A percentile compares a stretch with the other conserved stretches of the same genome.
These are phyloP conservation scores for Globisporangium irregulare DNA, from an alignment of 352 stramenopile species.

Conservation along the genomic window DNA sequence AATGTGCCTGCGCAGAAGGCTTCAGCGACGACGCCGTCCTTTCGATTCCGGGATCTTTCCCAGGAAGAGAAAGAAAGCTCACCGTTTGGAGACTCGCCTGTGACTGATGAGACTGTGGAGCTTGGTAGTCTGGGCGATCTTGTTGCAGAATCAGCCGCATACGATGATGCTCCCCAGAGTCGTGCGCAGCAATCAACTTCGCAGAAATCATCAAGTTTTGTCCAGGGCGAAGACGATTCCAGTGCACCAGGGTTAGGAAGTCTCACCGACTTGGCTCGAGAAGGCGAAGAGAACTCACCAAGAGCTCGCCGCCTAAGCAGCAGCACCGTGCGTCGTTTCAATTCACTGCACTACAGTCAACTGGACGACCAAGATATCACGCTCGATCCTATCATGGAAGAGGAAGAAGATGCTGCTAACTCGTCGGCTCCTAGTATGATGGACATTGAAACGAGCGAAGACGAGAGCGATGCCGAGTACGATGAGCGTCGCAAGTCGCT, in stretches of 20 bases:
- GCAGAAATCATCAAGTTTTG: constrained; percentile 6
- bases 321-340: constrained; percentile 13
- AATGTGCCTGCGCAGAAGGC: not conserved
- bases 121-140: constrained; percentile 58
- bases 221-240: constrained; percentile 22
- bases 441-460: constrained; percentile 57
- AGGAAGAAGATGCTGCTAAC: constrained; percentile 47
- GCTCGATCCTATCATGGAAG: constrained; percentile 65
- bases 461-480: constrained; percentile 62
- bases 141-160: constrained; percentile 48
- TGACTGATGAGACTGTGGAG: constrained; percentile 52
- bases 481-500: constrained; percentile 47
- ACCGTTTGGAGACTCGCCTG: constrained; percentile 24
- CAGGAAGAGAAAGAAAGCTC: constrained; percentile 22
- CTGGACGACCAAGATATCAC: constrained; percentile 38
- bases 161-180: constrained; percentile 26
- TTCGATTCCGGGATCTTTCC: constrained; percentile 10
- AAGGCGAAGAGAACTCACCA: constrained; percentile 18
- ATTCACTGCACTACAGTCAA: constrained; percentile 17
- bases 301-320: constrained; percentile 10
- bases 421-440: constrained; percentile 70
- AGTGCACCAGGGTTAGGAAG: constrained; percentile 17
- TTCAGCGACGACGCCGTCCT: constrained; percentile 12
- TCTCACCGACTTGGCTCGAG: constrained; percentile 23
- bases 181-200: constrained; percentile 18